These are phyloP conservation scores for Xenosphaeropsis pyriputrescens DNA, from an alignment of 2,329 filamentous ascomycete genomes.

Conservation along the genomic window DNA sequence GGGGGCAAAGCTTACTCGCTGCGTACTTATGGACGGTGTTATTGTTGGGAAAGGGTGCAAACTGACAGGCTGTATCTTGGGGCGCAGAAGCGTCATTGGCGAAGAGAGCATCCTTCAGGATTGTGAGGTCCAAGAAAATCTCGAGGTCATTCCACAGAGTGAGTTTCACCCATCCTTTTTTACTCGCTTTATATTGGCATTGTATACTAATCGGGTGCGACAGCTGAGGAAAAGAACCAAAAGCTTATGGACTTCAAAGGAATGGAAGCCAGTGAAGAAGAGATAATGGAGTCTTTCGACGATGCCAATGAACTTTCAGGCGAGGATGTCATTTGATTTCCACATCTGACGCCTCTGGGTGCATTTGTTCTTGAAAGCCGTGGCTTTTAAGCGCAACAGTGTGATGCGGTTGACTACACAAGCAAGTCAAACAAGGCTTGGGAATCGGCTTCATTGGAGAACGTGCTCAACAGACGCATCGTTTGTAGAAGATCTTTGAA, in stretches of 20 bases:
- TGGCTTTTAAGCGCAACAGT: not conserved
- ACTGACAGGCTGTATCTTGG: slow-evolving; percentile 77
- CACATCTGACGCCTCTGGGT: not conserved
- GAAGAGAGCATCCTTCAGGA: slow-evolving; percentile 68
- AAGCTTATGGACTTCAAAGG: slow-evolving; percentile 55
- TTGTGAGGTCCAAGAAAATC: slow-evolving; percentile 84
- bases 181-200: slow-evolving; percentile 1
- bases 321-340: slow-evolving; percentile 9
- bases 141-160: slow-evolving; percentile 70
- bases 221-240: slow-evolving; percentile 52
- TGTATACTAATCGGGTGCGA: slow-evolving; percentile 9
- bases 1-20: slow-evolving; percentile 76
- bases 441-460: not conserved
- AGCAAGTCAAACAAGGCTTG: not conserved
- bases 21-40: slow-evolving; percentile 84
- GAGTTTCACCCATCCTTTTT: slow-evolving; percentile 21
- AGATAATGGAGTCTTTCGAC: slow-evolving; percentile 31
- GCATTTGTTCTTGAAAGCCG: not conserved
- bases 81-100: slow-evolving; percentile 69
- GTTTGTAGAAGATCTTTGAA: too few species aligned
- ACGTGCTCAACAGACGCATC: too few species aligned
- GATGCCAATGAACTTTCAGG: slow-evolving; percentile 12
- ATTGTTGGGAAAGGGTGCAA: slow-evolving; percentile 73
- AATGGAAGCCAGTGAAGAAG: slow-evolving; percentile 46
- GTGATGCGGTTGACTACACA: not conserved